Base-by-base conservation (phyloP, 345 rosid species). In the Corchorus capsularis region DNA sequence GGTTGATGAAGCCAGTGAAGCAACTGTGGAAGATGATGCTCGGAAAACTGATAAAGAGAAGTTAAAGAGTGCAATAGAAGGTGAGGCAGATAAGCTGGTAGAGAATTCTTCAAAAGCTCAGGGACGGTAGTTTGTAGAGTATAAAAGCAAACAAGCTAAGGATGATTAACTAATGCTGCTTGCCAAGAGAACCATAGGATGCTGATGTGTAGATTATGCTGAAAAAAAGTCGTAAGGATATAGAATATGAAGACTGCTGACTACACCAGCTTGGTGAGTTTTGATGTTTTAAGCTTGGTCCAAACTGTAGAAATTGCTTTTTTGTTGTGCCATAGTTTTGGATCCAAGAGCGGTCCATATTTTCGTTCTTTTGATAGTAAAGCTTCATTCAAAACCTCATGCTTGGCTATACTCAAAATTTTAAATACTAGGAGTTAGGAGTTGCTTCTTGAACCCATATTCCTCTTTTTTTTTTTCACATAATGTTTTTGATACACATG, bases 301-400 rank as follows among this genome's bases (percentile, higher is more conserved):
- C 78, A 61, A 75, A 75, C 72, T 77, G 74, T 69, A 75, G 84
- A 72, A 76, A 69, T 12, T 83, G 70, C 32, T 74, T 59, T 80
- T 77, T 47, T n/a, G 46, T 53, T 77, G 62, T 73, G 61, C 79
- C 77, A 71, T 60, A 70, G 67, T 65, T 79, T 65, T 79, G 75
- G 83, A 84, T 80, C 75, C 47, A 68, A 66, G 75, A 47, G 56
- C 16, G 75, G 75, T 79, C 67, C 76, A 50, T 49, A 13, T 41
- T 69, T 70, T 22, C 14, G 19, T 27, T 55, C 57, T 75, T 79
- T 12, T 52, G 47, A 63, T 66, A 71, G 76, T 62, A 63, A 55
- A 71, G 66, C 59, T 56, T 63, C 59, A 66, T 57, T 71, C 2
- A 73, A 70, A 70, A 80, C 63, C 78, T 82, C 74, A 19, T 71